Evolutionary conservation across 345 rosid genomes (phyloP), one percentile per base, ranked within the genome.

Genomic region (Streptanthus diversifolius): DNA sequence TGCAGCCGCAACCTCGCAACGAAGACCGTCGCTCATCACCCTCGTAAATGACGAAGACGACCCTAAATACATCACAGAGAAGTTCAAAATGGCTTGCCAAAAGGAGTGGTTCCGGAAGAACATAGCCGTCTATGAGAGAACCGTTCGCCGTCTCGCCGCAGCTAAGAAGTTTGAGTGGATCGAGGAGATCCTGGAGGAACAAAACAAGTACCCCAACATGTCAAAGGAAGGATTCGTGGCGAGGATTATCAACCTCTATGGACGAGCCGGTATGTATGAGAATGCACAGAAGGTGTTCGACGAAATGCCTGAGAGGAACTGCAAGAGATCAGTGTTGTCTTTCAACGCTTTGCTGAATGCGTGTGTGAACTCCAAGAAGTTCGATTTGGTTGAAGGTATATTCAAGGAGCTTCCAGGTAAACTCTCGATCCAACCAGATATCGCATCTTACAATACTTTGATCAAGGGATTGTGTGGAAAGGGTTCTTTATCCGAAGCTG

Each of bases 241-340:
- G 8, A 81, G 87, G 62, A 54, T 89, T 22, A 83, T 91, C 8
- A 12, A 15, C 3, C 65, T 87, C 0, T 88, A 85, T 10, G 93
- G 93, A 0, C 67, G 52, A 13, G 82, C 82, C 0, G 89, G 87
- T 32, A 86, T 91, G 96, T 77, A 72, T 43, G 88, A 89, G 41
- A 61, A 86, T 35, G 95, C 92, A 3, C 82, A 75, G 75, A 84
- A 83, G 66, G 62, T 88, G 93, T 87, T 91, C 84, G 93, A 87
- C 63, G 90, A 87, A 87, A 87, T 89, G 93, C 82, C 85, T 1
- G 77, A 74, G 1, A 19, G 82, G 4, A 83, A 82, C 30, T 83
- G 91, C 52, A 70, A 73, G 10, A 84, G 84, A 39, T 81, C 89
- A 3, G 83, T 84, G 6, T 62, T 82, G 75, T 86, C 97, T 10